Evolutionary conservation across 176 grass and related monocot genomes (phyloP), one percentile per base, ranked within the genome.

Genomic region (Elaeis guineensis): DNA sequence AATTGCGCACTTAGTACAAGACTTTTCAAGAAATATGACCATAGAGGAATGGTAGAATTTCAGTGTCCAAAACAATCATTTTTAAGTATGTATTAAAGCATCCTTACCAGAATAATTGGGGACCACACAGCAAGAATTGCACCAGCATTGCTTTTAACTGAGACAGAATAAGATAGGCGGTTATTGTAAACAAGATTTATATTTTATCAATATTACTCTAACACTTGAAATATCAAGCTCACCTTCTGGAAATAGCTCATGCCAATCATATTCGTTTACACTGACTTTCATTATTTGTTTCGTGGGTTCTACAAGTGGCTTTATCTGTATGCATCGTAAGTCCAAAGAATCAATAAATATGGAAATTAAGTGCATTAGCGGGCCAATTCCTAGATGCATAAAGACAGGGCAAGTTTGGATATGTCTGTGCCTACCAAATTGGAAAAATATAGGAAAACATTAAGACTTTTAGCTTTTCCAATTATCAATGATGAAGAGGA

Each of bases 211-310:
- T 35, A 35, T 44, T 9, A 44, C 11, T 12, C 9, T 44, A 12
- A 44, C 35, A 12, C 16, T 71, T 22, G 54, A 63, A 12, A 82
- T 56, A 66, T 62, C 18, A 56, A 54, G 70, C 75, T 52, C 32
- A 96, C 91, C 91, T 87, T 90, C 80, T 50, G 91, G 91, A 79
- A 96, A 96, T 35, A 96, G 78, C 67, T 96, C 91, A 72, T 96
- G 91, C 91, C 91, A 96, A 74, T 96, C 83, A 72, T 96, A 90
- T 59, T 65, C 77, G 59, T 87, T 87, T 64, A 96, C 78, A 67
- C 75, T 90, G 82, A 85, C 63, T 71, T 79, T 84, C 78, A 90
- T 90, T 81, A 96, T 96, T 72, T 75, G 77, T 61, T 96, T 96
- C 18, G 91, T 96, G 52, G 91, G 86, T 21, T 69, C 86, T 15